Percentiles rank a stretch among this genome's conserved stretches.
phyloP scores from a whole-genome alignment of 768 basidiomycete genomes.

The Serendipita sp. region DNA sequence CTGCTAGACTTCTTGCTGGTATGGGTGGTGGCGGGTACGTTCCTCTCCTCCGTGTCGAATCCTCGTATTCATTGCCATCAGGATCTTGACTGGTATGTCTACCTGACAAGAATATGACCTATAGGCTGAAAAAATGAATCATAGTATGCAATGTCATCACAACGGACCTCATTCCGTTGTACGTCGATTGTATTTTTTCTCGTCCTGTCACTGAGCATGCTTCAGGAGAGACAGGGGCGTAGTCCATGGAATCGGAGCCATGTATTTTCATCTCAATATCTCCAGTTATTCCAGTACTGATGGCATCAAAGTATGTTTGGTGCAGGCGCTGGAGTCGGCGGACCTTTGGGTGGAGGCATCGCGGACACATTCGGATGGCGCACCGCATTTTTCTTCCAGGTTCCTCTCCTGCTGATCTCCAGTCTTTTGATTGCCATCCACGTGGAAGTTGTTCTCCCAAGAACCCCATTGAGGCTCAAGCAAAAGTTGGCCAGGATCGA shows the following conservation, averaged over 20 bases:
- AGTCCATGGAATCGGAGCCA: constrained; percentile 82
- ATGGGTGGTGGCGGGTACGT: constrained; percentile 82
- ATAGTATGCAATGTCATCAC: neutral
- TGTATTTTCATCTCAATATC: constrained; percentile 33
- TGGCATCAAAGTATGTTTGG: constrained; percentile 52
- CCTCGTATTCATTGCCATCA: neutral
- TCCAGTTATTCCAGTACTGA: neutral
- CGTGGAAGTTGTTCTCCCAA: constrained; percentile 61
- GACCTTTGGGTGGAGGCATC: constrained; percentile 70
- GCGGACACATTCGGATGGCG: constrained; percentile 81
- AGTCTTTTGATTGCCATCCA: constrained; percentile 55
- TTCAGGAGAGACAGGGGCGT: constrained; percentile 68
- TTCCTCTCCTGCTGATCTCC: constrained; percentile 62
- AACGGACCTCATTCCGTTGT: constrained; percentile 76
- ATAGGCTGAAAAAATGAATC: neutral
- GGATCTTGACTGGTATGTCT: neutral
- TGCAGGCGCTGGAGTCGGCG: constrained; percentile 51
- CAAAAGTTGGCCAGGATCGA: constrained; percentile 68
- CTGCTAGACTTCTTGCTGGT: constrained; percentile 71
- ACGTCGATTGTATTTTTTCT: constrained; percentile 19
- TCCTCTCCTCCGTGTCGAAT: too few species aligned
- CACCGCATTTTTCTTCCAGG: constrained; percentile 71
- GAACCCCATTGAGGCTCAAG: constrained; percentile 35
- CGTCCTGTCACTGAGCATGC: constrained; percentile 6
- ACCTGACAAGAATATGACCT: neutral